These are phyloP conservation scores for Rhizophora mangle DNA, from an alignment of 345 rosid species.

Conservation along the genomic window DNA sequence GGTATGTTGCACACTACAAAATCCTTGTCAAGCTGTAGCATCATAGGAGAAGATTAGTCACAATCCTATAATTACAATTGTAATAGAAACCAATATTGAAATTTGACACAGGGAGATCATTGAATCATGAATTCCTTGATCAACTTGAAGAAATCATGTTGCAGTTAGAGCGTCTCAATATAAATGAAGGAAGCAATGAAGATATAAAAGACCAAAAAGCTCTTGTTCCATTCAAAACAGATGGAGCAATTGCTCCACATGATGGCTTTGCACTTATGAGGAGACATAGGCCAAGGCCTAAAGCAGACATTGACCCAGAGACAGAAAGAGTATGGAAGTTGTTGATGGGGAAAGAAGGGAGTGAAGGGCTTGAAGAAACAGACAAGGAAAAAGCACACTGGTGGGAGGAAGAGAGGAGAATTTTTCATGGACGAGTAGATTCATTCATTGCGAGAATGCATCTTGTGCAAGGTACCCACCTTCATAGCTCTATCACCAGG, in stretches of 20 bases:
- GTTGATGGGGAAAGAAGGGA: constrained; percentile 72
- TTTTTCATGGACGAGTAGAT: constrained; percentile 71
- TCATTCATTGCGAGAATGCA: constrained; percentile 95
- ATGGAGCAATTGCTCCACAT: constrained; percentile 58
- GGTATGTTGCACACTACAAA: constrained; percentile 35
- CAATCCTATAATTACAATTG: constrained; percentile 12
- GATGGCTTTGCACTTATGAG: constrained; percentile 38
- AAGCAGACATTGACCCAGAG: constrained; percentile 86
- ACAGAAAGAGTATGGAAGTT: constrained; percentile 84
- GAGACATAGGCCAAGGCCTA: constrained; percentile 70
- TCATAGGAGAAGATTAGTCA: too few relatives aligned
- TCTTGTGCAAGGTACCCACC: constrained; percentile 77
- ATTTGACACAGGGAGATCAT: constrained; percentile 37
- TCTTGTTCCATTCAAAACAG: constrained; percentile 56
- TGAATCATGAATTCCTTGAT: constrained; percentile 23
- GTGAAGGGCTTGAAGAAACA: constrained; percentile 41
- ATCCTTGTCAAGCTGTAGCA: constrained; percentile 17
- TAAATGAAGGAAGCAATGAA: constrained; percentile 34
- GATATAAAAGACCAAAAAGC: constrained; percentile 47
- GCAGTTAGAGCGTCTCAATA: constrained; percentile 42
- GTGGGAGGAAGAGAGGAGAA: constrained; percentile 87
- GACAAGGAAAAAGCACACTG: constrained; percentile 56
- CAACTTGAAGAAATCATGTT: constrained; percentile 45
- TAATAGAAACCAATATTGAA: constrained; percentile 11
- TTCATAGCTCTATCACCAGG: not conserved